Evolutionary conservation across 2,329 filamentous ascomycete species (phyloP).

Genomic region (Exophiala calicioides): DNA sequence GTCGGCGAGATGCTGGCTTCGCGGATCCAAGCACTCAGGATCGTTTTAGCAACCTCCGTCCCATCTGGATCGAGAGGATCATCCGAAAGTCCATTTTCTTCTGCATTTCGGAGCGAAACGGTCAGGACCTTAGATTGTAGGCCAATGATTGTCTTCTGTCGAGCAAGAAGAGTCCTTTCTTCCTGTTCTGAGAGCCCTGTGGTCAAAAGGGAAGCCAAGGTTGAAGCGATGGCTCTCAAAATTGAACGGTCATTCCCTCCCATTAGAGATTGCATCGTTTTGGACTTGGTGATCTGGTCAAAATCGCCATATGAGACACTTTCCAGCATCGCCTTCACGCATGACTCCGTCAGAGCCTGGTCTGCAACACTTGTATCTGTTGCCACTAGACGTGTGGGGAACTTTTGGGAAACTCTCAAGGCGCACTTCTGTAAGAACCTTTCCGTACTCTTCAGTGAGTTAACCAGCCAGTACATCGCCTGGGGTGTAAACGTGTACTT

Average conservation of each 20-base stretch:
- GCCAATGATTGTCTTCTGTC: slow-evolving; percentile 15
- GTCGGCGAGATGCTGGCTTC: slow-evolving; percentile 7
- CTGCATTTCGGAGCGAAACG: slow-evolving; percentile 9
- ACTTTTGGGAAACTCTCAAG: slow-evolving; percentile 69
- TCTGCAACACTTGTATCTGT: slow-evolving; percentile 58
- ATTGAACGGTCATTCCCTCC: slow-evolving; percentile 6
- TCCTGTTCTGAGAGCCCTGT: slow-evolving; percentile 10
- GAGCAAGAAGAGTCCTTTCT: slow-evolving; percentile 7
- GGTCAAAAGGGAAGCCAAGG: slow-evolving; percentile 15
- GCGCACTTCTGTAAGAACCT: slow-evolving; percentile 79
- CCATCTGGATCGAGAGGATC: slow-evolving; percentile 1
- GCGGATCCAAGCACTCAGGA: slow-evolving; percentile 5
- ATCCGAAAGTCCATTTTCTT: slow-evolving; percentile 5
- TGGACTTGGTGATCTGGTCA: slow-evolving; percentile 81
- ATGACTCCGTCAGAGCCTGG: slow-evolving; percentile 43
- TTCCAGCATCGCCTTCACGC: slow-evolving; percentile 56
- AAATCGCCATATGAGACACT: slow-evolving; percentile 74
- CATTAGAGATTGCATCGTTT: slow-evolving; percentile 40
- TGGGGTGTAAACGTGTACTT: slow-evolving; percentile 76
- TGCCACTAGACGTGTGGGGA: slow-evolving; percentile 60
- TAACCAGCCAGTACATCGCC: slow-evolving; percentile 76
- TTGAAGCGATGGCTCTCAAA: slow-evolving; percentile 1
- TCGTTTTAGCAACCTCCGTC: slow-evolving; percentile 1
- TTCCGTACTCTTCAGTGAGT: slow-evolving; percentile 76
- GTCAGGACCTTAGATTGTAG: slow-evolving; percentile 19